Percentiles rank a stretch among this genome's conserved stretches.
Evolutionary conservation across 108 stramenopile genomes (phyloP).

Genomic region (Nitzschia inconspicua): DNA sequence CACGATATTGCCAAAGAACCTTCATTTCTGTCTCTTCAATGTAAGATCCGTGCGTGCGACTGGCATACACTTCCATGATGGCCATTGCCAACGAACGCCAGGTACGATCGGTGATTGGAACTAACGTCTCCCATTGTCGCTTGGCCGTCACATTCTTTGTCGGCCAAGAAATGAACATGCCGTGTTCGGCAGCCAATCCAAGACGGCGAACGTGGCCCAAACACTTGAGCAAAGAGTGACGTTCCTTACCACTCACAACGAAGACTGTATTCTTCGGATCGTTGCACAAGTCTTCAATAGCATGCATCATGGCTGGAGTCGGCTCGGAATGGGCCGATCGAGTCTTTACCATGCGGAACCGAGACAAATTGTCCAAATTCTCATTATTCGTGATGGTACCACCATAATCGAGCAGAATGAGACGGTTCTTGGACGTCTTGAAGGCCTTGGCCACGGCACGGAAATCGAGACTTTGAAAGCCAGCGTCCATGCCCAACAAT

Average conservation of each 20-base stretch:
- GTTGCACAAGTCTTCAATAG: conserved; percentile 71
- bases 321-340: conserved; percentile 66
- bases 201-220: conserved; percentile 78
- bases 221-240: conserved; percentile 74
- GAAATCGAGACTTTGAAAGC: conserved; percentile 64
- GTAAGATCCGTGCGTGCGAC: conserved; percentile 88
- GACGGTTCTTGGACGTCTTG: conserved; percentile 60
- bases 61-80: conserved; percentile 93
- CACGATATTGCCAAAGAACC: conserved; percentile 94
- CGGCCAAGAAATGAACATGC: conserved; percentile 93
- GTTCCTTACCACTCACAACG: conserved; percentile 88
- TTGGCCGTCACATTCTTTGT: conserved; percentile 50
- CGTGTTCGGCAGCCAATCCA: conserved; percentile 90
- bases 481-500: conserved; percentile 87
- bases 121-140: conserved; percentile 80
- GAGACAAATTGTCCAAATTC: conserved; percentile 74
- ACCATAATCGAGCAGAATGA: conserved; percentile 96
- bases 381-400: conserved; percentile 95
- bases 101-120: conserved; percentile 87
- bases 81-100: conserved; percentile 80
- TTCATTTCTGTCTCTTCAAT: conserved; percentile 92
- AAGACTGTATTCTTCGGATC: conserved; percentile 89
- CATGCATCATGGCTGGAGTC: conserved; percentile 61
- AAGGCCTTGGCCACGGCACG: conserved; percentile 73
- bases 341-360: conserved; percentile 94